These are phyloP conservation scores for Mycena maculata DNA, from an alignment of 768 basidiomycete species.

Conservation along the genomic window DNA sequence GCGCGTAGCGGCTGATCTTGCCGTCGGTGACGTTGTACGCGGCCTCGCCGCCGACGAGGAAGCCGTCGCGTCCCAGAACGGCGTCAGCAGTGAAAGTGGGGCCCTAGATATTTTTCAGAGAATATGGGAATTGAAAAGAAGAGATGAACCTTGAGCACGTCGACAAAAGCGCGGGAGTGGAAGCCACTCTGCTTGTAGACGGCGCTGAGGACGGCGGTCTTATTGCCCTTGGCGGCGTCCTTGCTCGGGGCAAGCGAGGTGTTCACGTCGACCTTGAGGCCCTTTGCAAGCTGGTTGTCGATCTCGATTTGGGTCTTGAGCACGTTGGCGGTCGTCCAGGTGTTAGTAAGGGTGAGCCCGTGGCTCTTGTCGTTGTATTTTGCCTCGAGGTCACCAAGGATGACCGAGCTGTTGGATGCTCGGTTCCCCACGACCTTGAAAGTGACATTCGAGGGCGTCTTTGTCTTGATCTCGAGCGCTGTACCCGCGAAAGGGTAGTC, in stretches of 20 bases:
- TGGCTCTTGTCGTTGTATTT: constrained; percentile 93
- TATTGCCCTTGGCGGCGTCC: constrained; percentile 67
- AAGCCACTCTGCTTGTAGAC: constrained; percentile 96
- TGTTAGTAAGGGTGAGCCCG: constrained; percentile 93
- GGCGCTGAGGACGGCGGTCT: constrained; percentile 84
- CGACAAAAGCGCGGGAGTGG: constrained; percentile 90
- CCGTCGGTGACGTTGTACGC: constrained; percentile 97
- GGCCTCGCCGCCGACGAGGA: constrained; percentile 96
- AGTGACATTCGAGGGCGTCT: constrained; percentile 87
- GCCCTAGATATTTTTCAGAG: constrained; percentile 63
- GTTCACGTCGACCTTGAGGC: constrained; percentile 93
- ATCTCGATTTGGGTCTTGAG: constrained; percentile 94
- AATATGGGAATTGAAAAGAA: constrained; percentile 22
- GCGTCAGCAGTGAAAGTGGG: constrained; percentile 97
- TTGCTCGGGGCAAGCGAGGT: constrained; percentile 90
- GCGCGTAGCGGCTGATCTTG: constrained; percentile 90
- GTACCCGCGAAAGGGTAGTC: constrained; percentile 88
- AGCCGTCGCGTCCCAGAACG: constrained; percentile 95
- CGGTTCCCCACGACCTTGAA: constrained; percentile 94
- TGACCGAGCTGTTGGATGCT: constrained; percentile 77
- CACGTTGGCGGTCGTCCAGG: constrained; percentile 95
- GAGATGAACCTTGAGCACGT: constrained; percentile 88
- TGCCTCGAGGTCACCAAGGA: constrained; percentile 93
- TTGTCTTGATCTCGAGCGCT: constrained; percentile 87
- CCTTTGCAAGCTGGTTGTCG: constrained; percentile 97